Conservation (phyloP, 2,329 filamentous ascomycete genomes). For the Scedosporium minutisporum region DNA sequence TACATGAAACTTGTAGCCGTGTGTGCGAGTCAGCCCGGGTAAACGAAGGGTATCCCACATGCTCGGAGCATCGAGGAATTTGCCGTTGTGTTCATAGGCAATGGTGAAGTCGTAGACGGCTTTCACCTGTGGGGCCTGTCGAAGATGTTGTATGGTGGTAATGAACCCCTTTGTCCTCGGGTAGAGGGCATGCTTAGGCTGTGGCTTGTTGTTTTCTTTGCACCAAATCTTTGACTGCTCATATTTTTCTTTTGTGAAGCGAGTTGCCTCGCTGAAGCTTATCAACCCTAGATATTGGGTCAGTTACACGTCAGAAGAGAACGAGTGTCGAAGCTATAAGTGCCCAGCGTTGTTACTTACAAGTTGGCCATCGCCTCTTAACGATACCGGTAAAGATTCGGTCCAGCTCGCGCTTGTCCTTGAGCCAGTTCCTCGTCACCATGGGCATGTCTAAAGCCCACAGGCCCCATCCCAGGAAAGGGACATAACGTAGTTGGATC, state of each 20-base stretch:
- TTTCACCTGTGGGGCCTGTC: slow-evolving; percentile 38
- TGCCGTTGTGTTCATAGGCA: slow-evolving; percentile 35
- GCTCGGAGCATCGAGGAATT: slow-evolving; percentile 35
- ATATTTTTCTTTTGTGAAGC: slow-evolving; percentile 45
- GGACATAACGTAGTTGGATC: slow-evolving; percentile 46
- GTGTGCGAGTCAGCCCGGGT: slow-evolving; percentile 24
- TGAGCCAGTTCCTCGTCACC: slow-evolving; percentile 49
- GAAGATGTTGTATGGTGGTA: slow-evolving; percentile 45
- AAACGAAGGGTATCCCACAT: slow-evolving; percentile 44
- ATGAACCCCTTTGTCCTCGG: slow-evolving; percentile 53
- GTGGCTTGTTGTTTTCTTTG: slow-evolving; percentile 34
- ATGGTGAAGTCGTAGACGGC: slow-evolving; percentile 48
- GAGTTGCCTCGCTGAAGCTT: slow-evolving; percentile 54
- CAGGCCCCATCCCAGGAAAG: slow-evolving; percentile 53
- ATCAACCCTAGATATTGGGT: slow-evolving; percentile 42
- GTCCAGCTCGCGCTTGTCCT: slow-evolving; percentile 45
- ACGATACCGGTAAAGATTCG: slow-evolving; percentile 47
- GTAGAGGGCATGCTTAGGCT: slow-evolving; percentile 49
- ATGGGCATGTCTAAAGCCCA: slow-evolving; percentile 58
- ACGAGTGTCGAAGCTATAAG: no score
- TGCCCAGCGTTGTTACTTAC: slow-evolving; percentile 26
- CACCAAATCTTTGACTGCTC: slow-evolving; percentile 42
- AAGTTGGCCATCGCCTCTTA: slow-evolving; percentile 43
- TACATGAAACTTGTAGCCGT: slow-evolving; percentile 39
- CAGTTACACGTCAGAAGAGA: neutral